Conservation (phyloP, 768 basidiomycete genomes). For the Leccinum obscurum region DNA sequence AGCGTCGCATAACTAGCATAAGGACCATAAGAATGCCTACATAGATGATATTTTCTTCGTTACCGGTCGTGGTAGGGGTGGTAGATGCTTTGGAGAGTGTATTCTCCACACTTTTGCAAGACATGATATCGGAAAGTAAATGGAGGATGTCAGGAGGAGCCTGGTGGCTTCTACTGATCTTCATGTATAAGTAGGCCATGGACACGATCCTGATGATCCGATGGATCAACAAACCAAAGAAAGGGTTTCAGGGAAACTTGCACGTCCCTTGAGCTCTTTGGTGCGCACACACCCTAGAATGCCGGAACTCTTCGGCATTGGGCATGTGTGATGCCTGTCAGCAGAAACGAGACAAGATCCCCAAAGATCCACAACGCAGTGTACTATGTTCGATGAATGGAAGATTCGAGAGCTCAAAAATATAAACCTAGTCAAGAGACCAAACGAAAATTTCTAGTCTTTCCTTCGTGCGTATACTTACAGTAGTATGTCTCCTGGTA, state of each 20-base stretch:
- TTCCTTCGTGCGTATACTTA: not conserved
- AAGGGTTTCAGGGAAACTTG: not conserved
- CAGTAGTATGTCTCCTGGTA: not conserved
- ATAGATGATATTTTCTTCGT: constrained; percentile 13
- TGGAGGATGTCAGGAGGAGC: not conserved
- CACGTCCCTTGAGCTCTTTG: not conserved
- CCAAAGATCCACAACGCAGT: not conserved
- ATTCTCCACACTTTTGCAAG: constrained; percentile 3
- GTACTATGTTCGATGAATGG: not conserved
- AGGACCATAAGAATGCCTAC: not conserved
- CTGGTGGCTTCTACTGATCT: not conserved
- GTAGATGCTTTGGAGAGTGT: not conserved
- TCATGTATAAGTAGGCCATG: constrained; percentile 17
- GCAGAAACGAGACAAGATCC: not conserved
- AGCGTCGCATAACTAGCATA: not conserved
- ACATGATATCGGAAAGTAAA: constrained; percentile 10
- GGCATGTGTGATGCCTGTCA: not conserved
- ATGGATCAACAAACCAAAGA: constrained; percentile 6
- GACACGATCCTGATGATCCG: not conserved
- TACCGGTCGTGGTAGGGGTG: not conserved
- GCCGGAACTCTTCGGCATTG: not conserved
- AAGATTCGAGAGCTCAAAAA: not conserved
- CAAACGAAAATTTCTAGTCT: too few species aligned
- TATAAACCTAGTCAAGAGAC: too few species aligned
- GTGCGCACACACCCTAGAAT: not conserved